phyloP scores from a whole-genome alignment of 352 stramenopile species.

The Phytophthora syringae region DNA sequence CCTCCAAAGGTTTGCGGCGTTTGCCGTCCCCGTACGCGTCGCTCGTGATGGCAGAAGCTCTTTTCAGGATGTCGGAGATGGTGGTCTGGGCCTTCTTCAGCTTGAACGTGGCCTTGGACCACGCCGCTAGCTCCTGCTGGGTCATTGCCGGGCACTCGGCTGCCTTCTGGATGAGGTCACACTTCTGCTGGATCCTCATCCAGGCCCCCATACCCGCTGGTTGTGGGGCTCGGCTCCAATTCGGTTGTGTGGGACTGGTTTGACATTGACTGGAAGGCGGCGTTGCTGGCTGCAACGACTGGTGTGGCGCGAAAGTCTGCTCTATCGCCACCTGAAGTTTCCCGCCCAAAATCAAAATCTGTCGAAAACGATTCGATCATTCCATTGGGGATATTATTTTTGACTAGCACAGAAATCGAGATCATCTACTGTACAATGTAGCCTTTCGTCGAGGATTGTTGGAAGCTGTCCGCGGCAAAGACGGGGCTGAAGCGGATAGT shows the following conservation, averaged over 20 bases:
- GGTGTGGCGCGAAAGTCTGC: too few species aligned
- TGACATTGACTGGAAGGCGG: too few species aligned
- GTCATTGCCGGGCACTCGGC: background rate
- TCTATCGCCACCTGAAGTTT: too few species aligned
- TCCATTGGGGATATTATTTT: background rate
- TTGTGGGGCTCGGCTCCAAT: background rate
- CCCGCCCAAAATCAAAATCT: background rate
- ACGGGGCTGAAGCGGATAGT: too few species aligned
- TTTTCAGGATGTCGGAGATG: slow-evolving; percentile 6
- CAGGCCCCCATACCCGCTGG: background rate
- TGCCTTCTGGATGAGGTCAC: background rate
- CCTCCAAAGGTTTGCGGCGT: slow-evolving; percentile 1
- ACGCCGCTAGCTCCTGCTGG: background rate
- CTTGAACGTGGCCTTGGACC: background rate
- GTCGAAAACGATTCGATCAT: background rate
- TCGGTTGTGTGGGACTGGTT: background rate
- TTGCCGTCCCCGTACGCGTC: slow-evolving; percentile 12
- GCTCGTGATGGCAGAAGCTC: background rate
- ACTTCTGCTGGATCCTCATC: background rate
- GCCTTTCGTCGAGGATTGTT: too few species aligned
- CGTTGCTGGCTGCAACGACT: too few species aligned
- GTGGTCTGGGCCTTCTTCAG: slow-evolving; percentile 2
- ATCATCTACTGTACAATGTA: background rate
- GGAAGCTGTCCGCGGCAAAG: too few species aligned
- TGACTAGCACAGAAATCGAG: background rate